Conservation (phyloP, 75 land plant genomes). For the Picea sitchensis region DNA sequence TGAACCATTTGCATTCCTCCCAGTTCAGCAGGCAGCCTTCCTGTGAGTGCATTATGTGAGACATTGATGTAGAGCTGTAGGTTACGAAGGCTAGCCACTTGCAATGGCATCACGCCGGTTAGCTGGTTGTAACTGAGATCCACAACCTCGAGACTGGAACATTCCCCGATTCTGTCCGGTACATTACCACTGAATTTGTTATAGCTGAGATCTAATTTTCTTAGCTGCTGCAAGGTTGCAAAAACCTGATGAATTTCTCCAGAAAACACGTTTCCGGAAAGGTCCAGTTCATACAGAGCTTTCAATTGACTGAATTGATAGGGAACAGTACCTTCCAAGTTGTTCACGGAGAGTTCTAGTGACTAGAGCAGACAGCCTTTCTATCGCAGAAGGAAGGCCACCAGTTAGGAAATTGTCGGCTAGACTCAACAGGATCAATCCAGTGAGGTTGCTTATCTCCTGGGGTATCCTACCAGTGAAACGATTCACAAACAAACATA, state of each 20-base stretch:
- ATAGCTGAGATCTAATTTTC: neutral
- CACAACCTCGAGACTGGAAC: neutral
- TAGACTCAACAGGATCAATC: neutral
- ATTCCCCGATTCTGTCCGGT: neutral
- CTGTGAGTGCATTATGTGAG: slow-evolving; percentile 45
- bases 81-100: neutral
- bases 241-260: neutral
- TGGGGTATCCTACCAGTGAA: neutral
- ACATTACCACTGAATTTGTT: neutral
- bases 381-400: slow-evolving; percentile 21
- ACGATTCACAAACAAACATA: neutral
- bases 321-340: slow-evolving; percentile 12
- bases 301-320: neutral
- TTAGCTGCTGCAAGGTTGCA: no score
- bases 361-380: slow-evolving; percentile 12
- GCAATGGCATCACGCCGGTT: neutral
- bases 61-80: neutral
- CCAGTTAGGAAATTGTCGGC: neutral
- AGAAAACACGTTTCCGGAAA: slow-evolving; percentile 7
- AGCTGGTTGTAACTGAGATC: neutral
- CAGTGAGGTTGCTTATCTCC: neutral
- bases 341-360: neutral
- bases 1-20: slow-evolving; percentile 38
- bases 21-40: slow-evolving; percentile 42
- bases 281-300: neutral